Base-by-base conservation (phyloP, 1,284 basidiomycete species). In the Melampsora americana region DNA sequence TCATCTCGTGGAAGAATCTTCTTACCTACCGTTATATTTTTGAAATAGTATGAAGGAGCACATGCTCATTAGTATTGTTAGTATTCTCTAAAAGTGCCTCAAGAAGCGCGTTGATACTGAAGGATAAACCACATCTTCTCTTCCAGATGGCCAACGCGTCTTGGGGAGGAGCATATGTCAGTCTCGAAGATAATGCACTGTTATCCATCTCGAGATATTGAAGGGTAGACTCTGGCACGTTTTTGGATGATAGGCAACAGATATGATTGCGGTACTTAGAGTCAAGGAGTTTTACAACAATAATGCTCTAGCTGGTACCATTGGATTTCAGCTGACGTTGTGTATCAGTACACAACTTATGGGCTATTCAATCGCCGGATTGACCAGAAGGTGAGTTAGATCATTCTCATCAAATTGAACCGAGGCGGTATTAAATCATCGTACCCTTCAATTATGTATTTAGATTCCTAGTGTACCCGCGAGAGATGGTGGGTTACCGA, bases 341-440 rank as follows among this genome's bases (percentile, higher is more conserved):
- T 74, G 79, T 1, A 78, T 87, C 50, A 85, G 84, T 16, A 85
- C 85, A 0, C 85, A 87, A 77, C 80, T 86, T 44, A 82, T 85
- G n/a, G 86, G 86, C 0, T 85, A 85, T 79, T 85, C 85, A 5
- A 81, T 85, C 2, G 86, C 86, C 14, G 86, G 86, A 12, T 79
- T 86, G 7, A 78, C 79, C 20, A 83, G 86, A 26, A 50, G 65
- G 71, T 74, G 32, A 5, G 71, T 35, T 35, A 9, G 5, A 9
- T 35, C 35, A 4, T 35, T 35, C 35, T 4, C 3, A 35, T 35
- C 35, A 3, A 35, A 35, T 4, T 35, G 5, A 35, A 35, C 3
- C 35, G 35, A 35, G 53, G 30, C 16, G 18, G 26, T 61, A 28
- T 71, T 18, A 48, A 42, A 32, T 28, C 39, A 28, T 35, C n/a